Conservation (phyloP, 495 filamentous ascomycete species). For the Cairneyella variabilis region DNA sequence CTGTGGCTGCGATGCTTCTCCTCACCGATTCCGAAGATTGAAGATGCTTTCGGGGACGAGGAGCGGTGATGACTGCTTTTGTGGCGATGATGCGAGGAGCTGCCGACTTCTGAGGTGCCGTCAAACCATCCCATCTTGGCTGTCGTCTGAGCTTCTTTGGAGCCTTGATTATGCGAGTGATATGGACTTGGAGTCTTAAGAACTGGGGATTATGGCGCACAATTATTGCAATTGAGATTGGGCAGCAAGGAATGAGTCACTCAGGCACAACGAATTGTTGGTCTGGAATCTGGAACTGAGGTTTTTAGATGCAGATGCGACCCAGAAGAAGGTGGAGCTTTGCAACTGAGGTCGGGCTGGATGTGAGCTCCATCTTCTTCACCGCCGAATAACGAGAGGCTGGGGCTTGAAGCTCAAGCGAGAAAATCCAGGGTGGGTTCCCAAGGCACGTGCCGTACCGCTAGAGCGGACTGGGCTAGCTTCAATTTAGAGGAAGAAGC, state of each 20-base stretch:
- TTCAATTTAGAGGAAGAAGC: not conserved
- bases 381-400: conserved; percentile 13
- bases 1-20: not conserved
- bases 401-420: too few relatives aligned
- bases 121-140: conserved; percentile 47
- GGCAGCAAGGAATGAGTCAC: too few relatives aligned
- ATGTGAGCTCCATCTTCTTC: conserved; percentile 2
- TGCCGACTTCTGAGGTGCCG: conserved; percentile 28
- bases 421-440: not conserved
- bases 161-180: not conserved
- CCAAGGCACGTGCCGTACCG: not conserved
- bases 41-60: conserved; percentile 7
- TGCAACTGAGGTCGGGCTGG: not conserved
- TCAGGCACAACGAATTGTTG: too few relatives aligned
- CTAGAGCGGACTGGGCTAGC: not conserved
- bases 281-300: not conserved
- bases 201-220: too few relatives aligned
- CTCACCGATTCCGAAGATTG: conserved; percentile 31
- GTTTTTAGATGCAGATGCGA: not conserved
- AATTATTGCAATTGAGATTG: too few relatives aligned
- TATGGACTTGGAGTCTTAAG: not conserved
- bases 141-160: not conserved
- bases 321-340: not conserved
- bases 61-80: conserved; percentile 1
- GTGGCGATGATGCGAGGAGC: conserved; percentile 5